Percentiles rank a stretch among this genome's conserved stretches.
phyloP scores from a whole-genome alignment of 192 early-diverging fungal genomes.

The Funneliformis mosseae region DNA sequence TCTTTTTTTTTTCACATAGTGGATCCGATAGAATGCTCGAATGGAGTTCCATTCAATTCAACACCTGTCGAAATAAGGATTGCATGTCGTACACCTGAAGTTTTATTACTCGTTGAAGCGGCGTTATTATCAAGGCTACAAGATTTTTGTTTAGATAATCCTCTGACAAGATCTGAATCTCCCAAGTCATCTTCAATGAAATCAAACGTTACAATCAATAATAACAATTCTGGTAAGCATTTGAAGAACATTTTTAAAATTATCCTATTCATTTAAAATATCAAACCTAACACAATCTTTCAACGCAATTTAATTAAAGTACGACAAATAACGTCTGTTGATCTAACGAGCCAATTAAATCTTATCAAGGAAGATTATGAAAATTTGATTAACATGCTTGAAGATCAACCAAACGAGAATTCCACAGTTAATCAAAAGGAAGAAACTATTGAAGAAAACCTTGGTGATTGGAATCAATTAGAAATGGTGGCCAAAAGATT shows the following conservation, averaged over 20 bases:
- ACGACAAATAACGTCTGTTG: neutral
- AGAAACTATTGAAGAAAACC: neutral
- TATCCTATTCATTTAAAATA: neutral
- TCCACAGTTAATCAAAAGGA: neutral
- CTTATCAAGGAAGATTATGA: neutral
- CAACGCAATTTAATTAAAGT: neutral
- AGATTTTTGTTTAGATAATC: conserved; percentile 6
- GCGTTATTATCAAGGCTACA: conserved; percentile 9
- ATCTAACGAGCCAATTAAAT: neutral
- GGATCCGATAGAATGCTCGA: neutral
- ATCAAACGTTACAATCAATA: neutral
- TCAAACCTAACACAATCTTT: neutral
- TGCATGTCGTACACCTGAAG: conserved; percentile 9
- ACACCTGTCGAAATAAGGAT: conserved; percentile 21
- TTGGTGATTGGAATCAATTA: neutral
- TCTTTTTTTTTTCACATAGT: neutral
- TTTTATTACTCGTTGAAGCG: conserved; percentile 18
- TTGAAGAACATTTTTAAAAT: neutral
- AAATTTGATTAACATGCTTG: neutral
- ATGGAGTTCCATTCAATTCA: neutral
- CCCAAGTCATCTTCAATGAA: neutral
- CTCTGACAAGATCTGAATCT: neutral
- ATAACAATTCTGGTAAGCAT: neutral
- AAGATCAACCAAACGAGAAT: neutral
- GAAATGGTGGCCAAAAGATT: neutral